These are phyloP conservation scores for Claviceps sorghi DNA, from an alignment of 2,329 filamentous ascomycete genomes.

Conservation along the genomic window DNA sequence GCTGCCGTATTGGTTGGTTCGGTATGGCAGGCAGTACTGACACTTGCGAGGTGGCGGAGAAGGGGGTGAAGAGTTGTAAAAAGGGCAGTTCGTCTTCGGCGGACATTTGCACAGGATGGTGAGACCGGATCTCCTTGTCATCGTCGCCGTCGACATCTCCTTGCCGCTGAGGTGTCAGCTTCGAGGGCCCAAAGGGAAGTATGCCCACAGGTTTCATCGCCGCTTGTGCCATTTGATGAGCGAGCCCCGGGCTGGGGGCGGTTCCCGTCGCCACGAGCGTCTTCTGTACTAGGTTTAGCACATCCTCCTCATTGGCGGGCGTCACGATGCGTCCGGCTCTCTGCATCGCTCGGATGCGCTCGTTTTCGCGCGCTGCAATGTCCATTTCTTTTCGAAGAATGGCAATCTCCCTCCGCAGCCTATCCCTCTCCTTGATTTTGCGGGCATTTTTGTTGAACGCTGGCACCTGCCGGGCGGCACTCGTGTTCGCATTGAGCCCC, in stretches of 20 bases:
- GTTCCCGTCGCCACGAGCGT: slow-evolving; percentile 24
- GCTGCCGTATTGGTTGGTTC: slow-evolving; percentile 29
- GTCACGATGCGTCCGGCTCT: slow-evolving; percentile 23
- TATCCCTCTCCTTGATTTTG: slow-evolving; percentile 38
- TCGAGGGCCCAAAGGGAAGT: slow-evolving; percentile 33
- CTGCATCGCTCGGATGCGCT: slow-evolving; percentile 31
- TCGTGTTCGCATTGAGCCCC: slow-evolving; percentile 10
- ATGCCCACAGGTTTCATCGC: slow-evolving; percentile 37
- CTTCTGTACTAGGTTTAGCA: slow-evolving; percentile 26
- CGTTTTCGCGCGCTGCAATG: slow-evolving; percentile 42
- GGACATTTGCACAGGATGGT: slow-evolving; percentile 48
- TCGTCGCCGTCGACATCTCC: slow-evolving; percentile 14
- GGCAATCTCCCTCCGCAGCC: slow-evolving; percentile 39
- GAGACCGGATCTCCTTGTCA: slow-evolving; percentile 36
- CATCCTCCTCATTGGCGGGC: slow-evolving; percentile 19
- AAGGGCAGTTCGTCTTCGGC: slow-evolving; percentile 53
- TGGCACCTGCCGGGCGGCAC: slow-evolving; percentile 27
- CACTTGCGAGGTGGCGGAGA: slow-evolving; percentile 44
- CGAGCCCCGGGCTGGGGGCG: slow-evolving; percentile 13
- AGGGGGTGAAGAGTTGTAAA: slow-evolving; percentile 54
- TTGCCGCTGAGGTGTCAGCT: slow-evolving; percentile 11
- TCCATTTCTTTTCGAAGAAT: slow-evolving; percentile 44
- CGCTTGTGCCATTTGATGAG: slow-evolving; percentile 30
- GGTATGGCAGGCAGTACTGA: slow-evolving; percentile 25
- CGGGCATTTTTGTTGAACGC: slow-evolving; percentile 27